Evolutionary conservation across 2,329 filamentous ascomycete species (phyloP).

Genomic region (Drechmeria coniospora): DNA sequence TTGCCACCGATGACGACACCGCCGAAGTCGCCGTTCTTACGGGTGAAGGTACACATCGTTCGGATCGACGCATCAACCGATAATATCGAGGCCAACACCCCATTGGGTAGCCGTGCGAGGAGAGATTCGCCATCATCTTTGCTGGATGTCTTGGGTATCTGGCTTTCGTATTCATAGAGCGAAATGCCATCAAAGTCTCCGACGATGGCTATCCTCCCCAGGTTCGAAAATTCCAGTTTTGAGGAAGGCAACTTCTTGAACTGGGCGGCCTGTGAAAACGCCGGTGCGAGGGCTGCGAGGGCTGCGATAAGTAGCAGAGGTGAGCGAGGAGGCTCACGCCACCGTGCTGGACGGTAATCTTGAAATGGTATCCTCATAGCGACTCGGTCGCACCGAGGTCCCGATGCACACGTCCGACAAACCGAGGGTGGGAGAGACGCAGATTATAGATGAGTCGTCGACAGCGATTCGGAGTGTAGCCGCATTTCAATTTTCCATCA

Average conservation of each 20-base stretch:
- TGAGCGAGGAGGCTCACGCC: constrained; percentile 12
- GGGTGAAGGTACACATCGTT: constrained; percentile 70
- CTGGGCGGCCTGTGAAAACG: constrained; percentile 32
- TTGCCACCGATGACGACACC: constrained; percentile 82
- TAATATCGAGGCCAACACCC: constrained; percentile 59
- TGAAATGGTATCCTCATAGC: constrained; percentile 33
- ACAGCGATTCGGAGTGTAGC: constrained; percentile 1
- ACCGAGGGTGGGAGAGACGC: neutral
- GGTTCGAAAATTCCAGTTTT: constrained; percentile 60
- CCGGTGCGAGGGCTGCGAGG: constrained; percentile 24
- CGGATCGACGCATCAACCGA: constrained; percentile 72
- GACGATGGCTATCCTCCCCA: constrained; percentile 72
- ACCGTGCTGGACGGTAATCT: constrained; percentile 25
- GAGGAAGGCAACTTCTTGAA: constrained; percentile 49
- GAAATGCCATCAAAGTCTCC: constrained; percentile 90
- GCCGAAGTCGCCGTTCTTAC: constrained; percentile 48
- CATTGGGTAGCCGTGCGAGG: constrained; percentile 70
- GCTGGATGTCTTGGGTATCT: constrained; percentile 51
- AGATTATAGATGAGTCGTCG: neutral
- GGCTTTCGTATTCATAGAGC: constrained; percentile 70
- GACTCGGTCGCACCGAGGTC: constrained; percentile 9
- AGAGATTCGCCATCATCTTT: constrained; percentile 71
- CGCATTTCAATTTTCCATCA: too few relatives aligned
- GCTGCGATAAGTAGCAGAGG: constrained; percentile 24
- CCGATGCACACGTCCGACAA: too few relatives aligned